These are phyloP conservation scores for Fulvia fulva DNA, from an alignment of 2,329 filamentous ascomycete genomes.

Conservation along the genomic window DNA sequence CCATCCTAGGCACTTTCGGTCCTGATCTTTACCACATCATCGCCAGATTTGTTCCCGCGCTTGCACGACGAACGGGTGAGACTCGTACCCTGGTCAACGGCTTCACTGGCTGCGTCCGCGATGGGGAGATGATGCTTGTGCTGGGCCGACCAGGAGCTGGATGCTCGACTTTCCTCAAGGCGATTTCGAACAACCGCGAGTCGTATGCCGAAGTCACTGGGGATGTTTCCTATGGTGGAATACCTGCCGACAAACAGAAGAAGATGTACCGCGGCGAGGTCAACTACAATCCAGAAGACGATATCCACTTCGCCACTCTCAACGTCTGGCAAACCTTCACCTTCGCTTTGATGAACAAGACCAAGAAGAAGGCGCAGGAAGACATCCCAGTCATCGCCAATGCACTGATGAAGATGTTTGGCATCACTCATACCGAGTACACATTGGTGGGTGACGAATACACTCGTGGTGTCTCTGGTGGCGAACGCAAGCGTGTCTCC, in stretches of 20 bases:
- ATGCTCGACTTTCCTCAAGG: slow-evolving; percentile 73
- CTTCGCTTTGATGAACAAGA: slow-evolving; percentile 73
- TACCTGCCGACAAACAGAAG: slow-evolving; percentile 63
- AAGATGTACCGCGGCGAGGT: slow-evolving; percentile 71
- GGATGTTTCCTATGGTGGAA: slow-evolving; percentile 68
- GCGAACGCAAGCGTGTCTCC: slow-evolving; percentile 74
- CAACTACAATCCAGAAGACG: slow-evolving; percentile 74
- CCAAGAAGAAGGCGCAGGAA: slow-evolving; percentile 59
- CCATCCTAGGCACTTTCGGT: slow-evolving; percentile 73
- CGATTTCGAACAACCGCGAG: slow-evolving; percentile 65
- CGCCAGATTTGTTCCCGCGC: slow-evolving; percentile 50
- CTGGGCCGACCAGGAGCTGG: slow-evolving; percentile 70
- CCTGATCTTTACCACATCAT: slow-evolving; percentile 70
- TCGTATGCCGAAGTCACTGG: slow-evolving; percentile 64
- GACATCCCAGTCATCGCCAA: slow-evolving; percentile 66
- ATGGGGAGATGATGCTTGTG: slow-evolving; percentile 67
- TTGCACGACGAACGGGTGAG: slow-evolving; percentile 48
- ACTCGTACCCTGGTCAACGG: slow-evolving; percentile 59
- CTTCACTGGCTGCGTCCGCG: slow-evolving; percentile 62
- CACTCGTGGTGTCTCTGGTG: slow-evolving; percentile 70
- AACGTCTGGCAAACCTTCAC: slow-evolving; percentile 75
- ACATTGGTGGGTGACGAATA: slow-evolving; percentile 73
- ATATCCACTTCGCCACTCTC: slow-evolving; percentile 68
- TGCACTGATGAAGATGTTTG: slow-evolving; percentile 72
- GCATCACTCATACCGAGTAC: slow-evolving; percentile 69